Evolutionary conservation across 177 flowering plant genomes (phyloP), one percentile per base, ranked within the genome.

Genomic region (Vitis hybrid): DNA sequence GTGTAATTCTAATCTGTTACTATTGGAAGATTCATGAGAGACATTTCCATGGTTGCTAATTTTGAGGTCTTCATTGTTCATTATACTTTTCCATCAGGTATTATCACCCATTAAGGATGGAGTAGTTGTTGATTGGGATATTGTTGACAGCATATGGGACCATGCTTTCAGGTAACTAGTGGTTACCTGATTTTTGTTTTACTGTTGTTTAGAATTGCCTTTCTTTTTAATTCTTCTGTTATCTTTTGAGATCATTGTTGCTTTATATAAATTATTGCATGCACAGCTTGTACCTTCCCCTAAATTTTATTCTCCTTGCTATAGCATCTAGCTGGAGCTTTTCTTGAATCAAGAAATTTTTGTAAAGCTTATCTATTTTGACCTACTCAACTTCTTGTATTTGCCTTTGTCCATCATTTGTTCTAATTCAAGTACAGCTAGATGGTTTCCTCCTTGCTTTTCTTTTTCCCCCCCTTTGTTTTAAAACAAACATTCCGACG

Each of bases 131-230:
- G 98, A 95, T 62, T 95, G 99, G 99, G 99, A 95, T 78, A 89
- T 92, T 64, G 98, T 90, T 59, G 99, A 95, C 64, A 86, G 72
- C 77, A 89, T 95, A 76, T 95, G 97, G 99, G 97, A 88, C 60
- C 97, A 95, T 81, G 97, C 99, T 75, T 88, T 93, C 71, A 90
- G 93, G 98, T 92, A 68, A 69, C 19, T 29, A 3, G 18, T 62
- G 49, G 48, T 54, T 56, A 50, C 22, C 2, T n/a, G 11, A 49
- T 34, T 68, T 12, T 12, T 45, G 10, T 16, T 14, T 61, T 18
- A 9, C 15, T 45, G 16, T 68, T 50, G 15, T 52, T 5, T 7
- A 16, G 54, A 66, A 15, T 18, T 31, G 50, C 14, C 20, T 3
- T 26, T n/a, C 1, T 22, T 7, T 69, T 3, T 2, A 15, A 18